phyloP scores from a whole-genome alignment of 2,329 filamentous ascomycete genomes.

The Penicillium sp. region DNA sequence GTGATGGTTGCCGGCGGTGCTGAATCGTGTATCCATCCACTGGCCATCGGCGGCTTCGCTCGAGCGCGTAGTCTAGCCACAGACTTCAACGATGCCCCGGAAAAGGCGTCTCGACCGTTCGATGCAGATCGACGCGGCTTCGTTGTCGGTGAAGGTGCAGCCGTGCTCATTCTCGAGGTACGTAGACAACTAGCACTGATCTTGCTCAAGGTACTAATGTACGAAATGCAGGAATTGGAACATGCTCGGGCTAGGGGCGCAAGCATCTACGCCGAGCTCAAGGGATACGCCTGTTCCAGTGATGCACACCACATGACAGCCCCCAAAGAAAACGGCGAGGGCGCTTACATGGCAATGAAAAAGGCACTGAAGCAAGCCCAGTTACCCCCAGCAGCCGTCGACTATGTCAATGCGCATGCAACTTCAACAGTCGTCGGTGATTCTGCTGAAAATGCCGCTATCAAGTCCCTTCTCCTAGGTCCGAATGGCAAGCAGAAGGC shows the following conservation, averaged over 20 bases:
- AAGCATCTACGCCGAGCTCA: constrained; percentile 79
- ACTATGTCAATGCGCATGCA: constrained; percentile 94
- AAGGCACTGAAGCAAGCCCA: constrained; percentile 69
- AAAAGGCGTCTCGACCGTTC: constrained; percentile 76
- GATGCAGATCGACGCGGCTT: constrained; percentile 77
- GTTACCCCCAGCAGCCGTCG: constrained; percentile 64
- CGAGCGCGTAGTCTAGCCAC: constrained; percentile 81
- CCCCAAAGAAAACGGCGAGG: constrained; percentile 73
- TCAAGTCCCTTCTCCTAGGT: constrained; percentile 70
- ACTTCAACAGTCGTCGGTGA: constrained; percentile 85
- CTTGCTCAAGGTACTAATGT: not conserved
- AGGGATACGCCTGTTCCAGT: constrained; percentile 82
- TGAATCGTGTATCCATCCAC: constrained; percentile 91
- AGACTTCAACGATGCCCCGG: constrained; percentile 67
- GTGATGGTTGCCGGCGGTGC: constrained; percentile 95
- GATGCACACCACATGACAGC: constrained; percentile 95
- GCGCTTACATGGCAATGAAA: constrained; percentile 80
- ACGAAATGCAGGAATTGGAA: constrained; percentile 61
- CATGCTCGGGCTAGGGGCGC: constrained; percentile 78
- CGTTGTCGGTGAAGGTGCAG: constrained; percentile 88
- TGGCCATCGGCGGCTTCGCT: constrained; percentile 88
- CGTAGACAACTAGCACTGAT: not conserved
- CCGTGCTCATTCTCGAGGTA: constrained; percentile 76
- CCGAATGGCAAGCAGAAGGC: constrained; percentile 61
- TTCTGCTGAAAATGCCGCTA: constrained; percentile 78